phyloP scores from a whole-genome alignment of 805 yeast genomes.

The Saccharomyces paradoxus region DNA sequence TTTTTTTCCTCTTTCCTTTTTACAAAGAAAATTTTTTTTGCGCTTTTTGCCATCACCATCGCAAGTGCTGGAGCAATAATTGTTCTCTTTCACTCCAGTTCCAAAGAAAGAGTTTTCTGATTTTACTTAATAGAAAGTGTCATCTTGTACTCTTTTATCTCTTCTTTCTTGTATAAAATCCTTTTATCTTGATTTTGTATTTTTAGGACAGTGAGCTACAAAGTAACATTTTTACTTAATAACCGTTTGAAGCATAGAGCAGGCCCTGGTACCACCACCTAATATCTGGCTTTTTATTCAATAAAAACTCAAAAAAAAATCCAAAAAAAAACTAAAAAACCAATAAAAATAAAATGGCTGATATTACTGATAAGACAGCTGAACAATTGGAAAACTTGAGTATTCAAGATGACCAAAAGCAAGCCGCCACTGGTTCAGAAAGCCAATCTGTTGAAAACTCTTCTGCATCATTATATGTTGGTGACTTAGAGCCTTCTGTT shows the following conservation, averaged over 20 bases:
- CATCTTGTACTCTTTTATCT: not conserved
- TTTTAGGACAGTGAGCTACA: constrained; percentile 6
- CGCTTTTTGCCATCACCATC: constrained; percentile 6
- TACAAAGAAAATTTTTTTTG: constrained; percentile 12
- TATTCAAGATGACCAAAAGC: constrained; percentile 27
- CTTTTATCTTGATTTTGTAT: not conserved
- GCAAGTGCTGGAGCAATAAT: not conserved
- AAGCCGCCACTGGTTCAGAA: constrained; percentile 27
- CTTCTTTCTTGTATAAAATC: not conserved
- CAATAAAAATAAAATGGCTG: constrained; percentile 27
- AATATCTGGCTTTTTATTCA: constrained; percentile 21
- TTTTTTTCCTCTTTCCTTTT: constrained; percentile 9
- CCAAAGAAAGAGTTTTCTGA: not conserved
- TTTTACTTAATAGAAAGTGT: not conserved
- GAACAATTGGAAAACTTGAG: constrained; percentile 31
- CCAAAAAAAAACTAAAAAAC: constrained; percentile 16
- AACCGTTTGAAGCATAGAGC: constrained; percentile 1
- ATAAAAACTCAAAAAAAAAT: constrained; percentile 10
- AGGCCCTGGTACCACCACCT: constrained; percentile 1
- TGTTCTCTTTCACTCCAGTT: not conserved
- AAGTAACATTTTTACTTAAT: constrained; percentile 6
- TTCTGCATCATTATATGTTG: constrained; percentile 88
- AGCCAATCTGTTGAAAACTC: constrained; percentile 38
- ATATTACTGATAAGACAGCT: constrained; percentile 32
- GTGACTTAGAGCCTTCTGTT: constrained; percentile 88